These are phyloP conservation scores for Acanthochlamys bracteata DNA, from an alignment of 106 monocot genomes.

Conservation along the genomic window DNA sequence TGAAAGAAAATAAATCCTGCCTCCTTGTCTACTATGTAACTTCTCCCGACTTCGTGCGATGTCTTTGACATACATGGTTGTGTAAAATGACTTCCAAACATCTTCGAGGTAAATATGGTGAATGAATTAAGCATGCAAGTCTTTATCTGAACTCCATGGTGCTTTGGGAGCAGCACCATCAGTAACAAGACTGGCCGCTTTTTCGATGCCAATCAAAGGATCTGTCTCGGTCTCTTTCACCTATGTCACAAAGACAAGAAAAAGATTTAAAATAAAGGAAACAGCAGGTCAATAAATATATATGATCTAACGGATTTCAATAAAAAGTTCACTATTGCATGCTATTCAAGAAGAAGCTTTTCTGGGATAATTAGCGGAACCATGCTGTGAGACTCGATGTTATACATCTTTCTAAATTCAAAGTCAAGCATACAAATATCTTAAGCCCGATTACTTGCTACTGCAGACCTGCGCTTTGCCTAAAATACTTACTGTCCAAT, in stretches of 20 bases:
- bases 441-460: too few relatives aligned
- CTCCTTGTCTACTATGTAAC: background rate
- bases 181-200: slow-evolving; percentile 14
- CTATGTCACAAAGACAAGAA: slow-evolving; percentile 5
- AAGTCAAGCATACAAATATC: too few relatives aligned
- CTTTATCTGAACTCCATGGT: slow-evolving; percentile 41
- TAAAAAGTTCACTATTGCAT: too few relatives aligned
- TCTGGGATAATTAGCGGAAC: too few relatives aligned
- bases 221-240: slow-evolving; percentile 42
- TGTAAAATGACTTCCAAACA: background rate
- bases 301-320: too few relatives aligned
- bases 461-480: too few relatives aligned
- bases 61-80: background rate
- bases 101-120: background rate
- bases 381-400: too few relatives aligned
- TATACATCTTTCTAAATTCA: too few relatives aligned
- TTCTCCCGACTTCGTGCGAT: background rate
- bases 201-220: slow-evolving; percentile 35
- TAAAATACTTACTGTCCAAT: too few relatives aligned
- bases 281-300: too few relatives aligned
- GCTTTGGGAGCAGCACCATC: slow-evolving; percentile 27
- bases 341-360: too few relatives aligned
- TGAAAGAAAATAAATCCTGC: background rate
- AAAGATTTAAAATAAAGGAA: too few relatives aligned
- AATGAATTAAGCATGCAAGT: slow-evolving; percentile 24